Conservation (phyloP, 2,329 filamentous ascomycete species). For the Colletotrichum lini region DNA sequence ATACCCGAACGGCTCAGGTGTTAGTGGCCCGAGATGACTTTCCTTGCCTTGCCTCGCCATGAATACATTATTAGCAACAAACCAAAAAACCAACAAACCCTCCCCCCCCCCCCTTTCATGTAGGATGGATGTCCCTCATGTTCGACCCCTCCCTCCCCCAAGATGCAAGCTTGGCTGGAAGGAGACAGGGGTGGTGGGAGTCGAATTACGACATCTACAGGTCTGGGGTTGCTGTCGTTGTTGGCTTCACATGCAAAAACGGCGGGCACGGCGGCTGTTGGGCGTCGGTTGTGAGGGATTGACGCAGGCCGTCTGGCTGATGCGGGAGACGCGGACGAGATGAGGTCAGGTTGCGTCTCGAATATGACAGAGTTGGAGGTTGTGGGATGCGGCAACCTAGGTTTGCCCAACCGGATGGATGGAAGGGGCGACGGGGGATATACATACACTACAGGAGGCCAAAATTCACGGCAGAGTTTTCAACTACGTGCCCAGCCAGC, state of each 20-base stretch:
- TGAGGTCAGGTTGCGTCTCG: slow-evolving; percentile 38
- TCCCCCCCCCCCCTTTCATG: background rate
- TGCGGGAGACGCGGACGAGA: slow-evolving; percentile 14
- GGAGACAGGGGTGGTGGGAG: slow-evolving; percentile 24
- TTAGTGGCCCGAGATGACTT: slow-evolving; percentile 2
- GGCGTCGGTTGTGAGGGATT: slow-evolving; percentile 4
- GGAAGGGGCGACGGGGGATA: slow-evolving; percentile 30
- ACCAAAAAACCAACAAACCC: too few relatives aligned
- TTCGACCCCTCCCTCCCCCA: slow-evolving; percentile 25
- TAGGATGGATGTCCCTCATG: slow-evolving; percentile 23
- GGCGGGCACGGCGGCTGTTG: slow-evolving; percentile 22
- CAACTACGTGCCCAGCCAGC: background rate
- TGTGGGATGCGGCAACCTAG: slow-evolving; percentile 16
- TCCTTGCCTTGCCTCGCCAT: background rate
- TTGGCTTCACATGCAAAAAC: slow-evolving; percentile 35
- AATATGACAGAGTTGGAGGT: slow-evolving; percentile 21
- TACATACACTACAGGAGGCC: slow-evolving; percentile 20
- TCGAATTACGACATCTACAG: slow-evolving; percentile 34
- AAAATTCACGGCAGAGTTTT: background rate
- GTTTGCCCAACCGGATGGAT: slow-evolving; percentile 37
- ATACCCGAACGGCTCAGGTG: background rate
- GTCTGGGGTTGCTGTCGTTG: background rate
- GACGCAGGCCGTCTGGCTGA: slow-evolving; percentile 32
- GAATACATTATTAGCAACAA: background rate
- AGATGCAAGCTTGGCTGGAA: slow-evolving; percentile 34